Conservation (phyloP, 441 rosid genomes). For the Macaranga tanarius region DNA sequence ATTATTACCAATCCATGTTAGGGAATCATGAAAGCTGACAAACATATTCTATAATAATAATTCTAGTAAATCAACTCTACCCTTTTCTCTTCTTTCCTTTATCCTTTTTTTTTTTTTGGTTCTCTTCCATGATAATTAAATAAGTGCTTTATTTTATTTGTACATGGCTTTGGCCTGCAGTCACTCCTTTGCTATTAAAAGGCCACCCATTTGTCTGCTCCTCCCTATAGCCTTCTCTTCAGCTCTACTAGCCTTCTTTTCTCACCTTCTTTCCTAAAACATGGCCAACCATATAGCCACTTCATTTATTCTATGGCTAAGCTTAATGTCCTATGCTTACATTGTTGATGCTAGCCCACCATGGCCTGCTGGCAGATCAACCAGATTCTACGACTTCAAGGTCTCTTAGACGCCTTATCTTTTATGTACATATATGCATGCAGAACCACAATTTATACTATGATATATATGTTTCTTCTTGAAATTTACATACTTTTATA, state of each 20-base stretch:
- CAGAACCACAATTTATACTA: neutral
- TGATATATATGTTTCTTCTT: too few species aligned
- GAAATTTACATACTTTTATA: neutral
- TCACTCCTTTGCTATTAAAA: conserved; percentile 7
- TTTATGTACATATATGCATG: neutral
- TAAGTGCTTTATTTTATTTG: conserved; percentile 2
- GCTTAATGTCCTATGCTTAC: conserved; percentile 29
- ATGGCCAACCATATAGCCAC: conserved; percentile 31
- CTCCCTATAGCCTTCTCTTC: neutral
- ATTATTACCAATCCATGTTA: conserved; percentile 43
- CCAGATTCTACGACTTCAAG: conserved; percentile 78
- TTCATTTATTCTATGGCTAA: conserved; percentile 25
- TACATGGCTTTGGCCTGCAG: conserved; percentile 28
- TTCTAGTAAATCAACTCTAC: conserved; percentile 5
- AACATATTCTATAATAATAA: conserved; percentile 22
- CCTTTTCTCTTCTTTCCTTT: neutral
- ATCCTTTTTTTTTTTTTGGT: neutral
- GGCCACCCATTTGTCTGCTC: conserved; percentile 8
- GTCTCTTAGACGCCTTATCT: conserved; percentile 25
- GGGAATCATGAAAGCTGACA: conserved; percentile 52
- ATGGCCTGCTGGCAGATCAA: conserved; percentile 43
- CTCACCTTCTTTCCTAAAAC: neutral
- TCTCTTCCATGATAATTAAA: neutral
- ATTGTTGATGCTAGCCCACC: conserved; percentile 20
- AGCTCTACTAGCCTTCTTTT: neutral